Conservation (phyloP, 345 rosid genomes). For the Trapa incisa region DNA sequence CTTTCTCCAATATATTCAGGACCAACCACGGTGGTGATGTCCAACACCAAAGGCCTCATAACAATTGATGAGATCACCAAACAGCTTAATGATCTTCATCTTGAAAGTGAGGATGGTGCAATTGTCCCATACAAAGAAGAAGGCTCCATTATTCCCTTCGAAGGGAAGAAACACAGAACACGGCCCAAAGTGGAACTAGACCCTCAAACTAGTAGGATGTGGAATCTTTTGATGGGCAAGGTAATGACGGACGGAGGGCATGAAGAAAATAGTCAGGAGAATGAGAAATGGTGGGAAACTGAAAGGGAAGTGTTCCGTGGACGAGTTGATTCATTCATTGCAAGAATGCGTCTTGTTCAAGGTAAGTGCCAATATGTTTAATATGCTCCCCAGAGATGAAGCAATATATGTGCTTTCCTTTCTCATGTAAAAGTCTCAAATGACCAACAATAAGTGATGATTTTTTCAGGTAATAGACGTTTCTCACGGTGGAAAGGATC, state of each 20-base stretch:
- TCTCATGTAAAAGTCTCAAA: background rate
- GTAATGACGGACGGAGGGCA: slow-evolving; percentile 31
- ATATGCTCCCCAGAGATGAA: background rate
- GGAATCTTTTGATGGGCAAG: slow-evolving; percentile 81
- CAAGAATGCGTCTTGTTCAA: slow-evolving; percentile 92
- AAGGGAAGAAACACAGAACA: slow-evolving; percentile 44
- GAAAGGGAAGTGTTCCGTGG: slow-evolving; percentile 67
- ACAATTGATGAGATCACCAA: slow-evolving; percentile 32
- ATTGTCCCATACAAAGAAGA: slow-evolving; percentile 44
- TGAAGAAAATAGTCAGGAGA: slow-evolving; percentile 36
- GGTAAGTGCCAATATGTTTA: slow-evolving; percentile 25
- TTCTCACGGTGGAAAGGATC: slow-evolving; percentile 98
- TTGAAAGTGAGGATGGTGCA: slow-evolving; percentile 31
- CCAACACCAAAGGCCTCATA: slow-evolving; percentile 15
- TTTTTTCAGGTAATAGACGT: slow-evolving; percentile 73
- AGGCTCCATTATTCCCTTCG: slow-evolving; percentile 50
- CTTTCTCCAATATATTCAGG: slow-evolving; percentile 10
- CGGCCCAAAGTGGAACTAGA: slow-evolving; percentile 88
- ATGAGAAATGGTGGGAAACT: slow-evolving; percentile 72
- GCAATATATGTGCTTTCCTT: background rate
- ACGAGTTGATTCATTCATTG: slow-evolving; percentile 79
- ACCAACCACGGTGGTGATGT: slow-evolving; percentile 25
- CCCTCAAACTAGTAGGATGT: slow-evolving; percentile 66
- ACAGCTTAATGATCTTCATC: slow-evolving; percentile 31
- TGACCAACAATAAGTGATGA: slow-evolving; percentile 1